phyloP scores from a whole-genome alignment of 345 rosid species.

The Citrus trifoliata region DNA sequence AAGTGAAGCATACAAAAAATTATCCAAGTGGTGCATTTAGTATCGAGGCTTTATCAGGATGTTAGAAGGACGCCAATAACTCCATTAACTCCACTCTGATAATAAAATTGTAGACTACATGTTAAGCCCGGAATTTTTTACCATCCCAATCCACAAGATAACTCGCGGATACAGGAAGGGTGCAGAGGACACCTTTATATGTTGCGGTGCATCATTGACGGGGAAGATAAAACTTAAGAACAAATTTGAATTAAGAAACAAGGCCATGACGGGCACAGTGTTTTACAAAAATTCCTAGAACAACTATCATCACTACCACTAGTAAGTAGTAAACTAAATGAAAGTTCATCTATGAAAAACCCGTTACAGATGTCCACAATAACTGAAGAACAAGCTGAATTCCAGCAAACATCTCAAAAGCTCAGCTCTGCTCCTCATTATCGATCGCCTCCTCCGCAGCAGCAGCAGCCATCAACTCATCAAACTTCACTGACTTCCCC shows the following conservation, averaged over 20 bases:
- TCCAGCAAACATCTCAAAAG: conserved; percentile 2
- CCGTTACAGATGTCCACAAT: conserved; percentile 10
- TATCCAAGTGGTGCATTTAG: no score
- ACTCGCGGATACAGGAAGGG: background rate
- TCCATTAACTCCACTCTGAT: no score
- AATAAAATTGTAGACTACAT: no score
- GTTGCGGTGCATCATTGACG: no score
- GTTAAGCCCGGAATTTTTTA: no score
- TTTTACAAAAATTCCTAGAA: conserved; percentile 28
- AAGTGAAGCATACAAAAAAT: no score
- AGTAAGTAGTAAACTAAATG: background rate
- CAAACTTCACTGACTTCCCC: conserved; percentile 67
- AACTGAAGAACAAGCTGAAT: conserved; percentile 1
- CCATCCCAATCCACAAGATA: no score
- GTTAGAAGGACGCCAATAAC: no score
- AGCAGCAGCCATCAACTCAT: conserved; percentile 67
- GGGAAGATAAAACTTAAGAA: background rate
- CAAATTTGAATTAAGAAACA: conserved; percentile 21
- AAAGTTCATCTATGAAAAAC: conserved; percentile 4
- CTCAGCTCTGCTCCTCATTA: conserved; percentile 49
- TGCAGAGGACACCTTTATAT: background rate
- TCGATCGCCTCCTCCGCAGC: conserved; percentile 43
- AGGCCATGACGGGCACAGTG: background rate
- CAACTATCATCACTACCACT: background rate
- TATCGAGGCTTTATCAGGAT: no score